Conservation (phyloP, 202 grass and related monocot genomes). For the Dendrocalamus latiflorus region DNA sequence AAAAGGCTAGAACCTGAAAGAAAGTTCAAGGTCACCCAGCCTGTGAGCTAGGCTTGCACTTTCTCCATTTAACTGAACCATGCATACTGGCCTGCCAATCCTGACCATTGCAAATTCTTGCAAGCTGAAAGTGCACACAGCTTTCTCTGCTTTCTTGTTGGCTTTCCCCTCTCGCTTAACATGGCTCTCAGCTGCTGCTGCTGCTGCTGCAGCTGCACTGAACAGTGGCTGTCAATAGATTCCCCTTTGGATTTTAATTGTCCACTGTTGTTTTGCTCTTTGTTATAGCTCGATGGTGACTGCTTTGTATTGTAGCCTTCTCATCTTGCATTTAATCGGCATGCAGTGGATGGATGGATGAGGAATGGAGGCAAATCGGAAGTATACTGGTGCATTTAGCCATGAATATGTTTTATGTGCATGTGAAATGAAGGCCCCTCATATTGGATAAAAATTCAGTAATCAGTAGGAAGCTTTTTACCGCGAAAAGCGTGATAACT, state of each 20-base stretch:
- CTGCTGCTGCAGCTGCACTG: not conserved
- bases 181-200: slow-evolving; percentile 9
- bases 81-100: slow-evolving; percentile 16
- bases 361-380: not conserved
- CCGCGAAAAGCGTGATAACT: not conserved
- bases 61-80: slow-evolving; percentile 49
- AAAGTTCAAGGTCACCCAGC: slow-evolving; percentile 20
- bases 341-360: not conserved
- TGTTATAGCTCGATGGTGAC: not conserved
- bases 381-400: not conserved
- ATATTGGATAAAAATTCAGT: not conserved
- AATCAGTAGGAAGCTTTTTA: not conserved
- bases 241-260: slow-evolving; percentile 47
- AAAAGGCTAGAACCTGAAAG: not conserved
- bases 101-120: slow-evolving; percentile 23
- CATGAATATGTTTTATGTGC: not conserved
- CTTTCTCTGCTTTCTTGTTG: slow-evolving; percentile 15
- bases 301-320: not conserved
- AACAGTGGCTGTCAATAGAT: slow-evolving; percentile 41
- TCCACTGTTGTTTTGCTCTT: slow-evolving; percentile 4
- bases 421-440: not conserved
- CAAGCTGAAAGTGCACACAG: slow-evolving; percentile 1
- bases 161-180: not conserved
- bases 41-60: slow-evolving; percentile 24
- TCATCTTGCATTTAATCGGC: slow-evolving; percentile 11